A percentile compares a stretch with the other conserved stretches of the same genome.
Evolutionary conservation across 2,329 filamentous ascomycete genomes (phyloP).

Genomic region (Fusarium redolens): DNA sequence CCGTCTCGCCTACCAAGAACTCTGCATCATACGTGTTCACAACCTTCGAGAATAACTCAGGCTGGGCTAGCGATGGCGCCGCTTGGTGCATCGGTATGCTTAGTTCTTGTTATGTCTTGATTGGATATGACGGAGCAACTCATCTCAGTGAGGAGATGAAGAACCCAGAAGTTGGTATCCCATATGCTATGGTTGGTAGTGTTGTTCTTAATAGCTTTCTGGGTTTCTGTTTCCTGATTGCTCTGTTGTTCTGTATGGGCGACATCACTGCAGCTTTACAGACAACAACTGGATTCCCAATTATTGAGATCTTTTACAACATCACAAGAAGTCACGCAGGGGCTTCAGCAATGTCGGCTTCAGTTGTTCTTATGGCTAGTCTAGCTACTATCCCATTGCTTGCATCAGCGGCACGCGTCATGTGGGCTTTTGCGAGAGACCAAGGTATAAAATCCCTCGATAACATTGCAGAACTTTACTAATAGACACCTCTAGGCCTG

Average conservation of each 20-base stretch:
- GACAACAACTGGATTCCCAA: slow-evolving; percentile 14
- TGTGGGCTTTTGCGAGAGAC: slow-evolving; percentile 37
- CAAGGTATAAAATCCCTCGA: background rate
- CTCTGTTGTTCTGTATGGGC: slow-evolving; percentile 22
- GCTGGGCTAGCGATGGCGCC: slow-evolving; percentile 19
- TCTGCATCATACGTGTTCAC: slow-evolving; percentile 16
- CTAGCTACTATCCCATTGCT: slow-evolving; percentile 20
- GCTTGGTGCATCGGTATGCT: slow-evolving; percentile 34
- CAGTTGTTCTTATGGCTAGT: slow-evolving; percentile 13
- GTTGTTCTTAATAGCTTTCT: slow-evolving; percentile 18
- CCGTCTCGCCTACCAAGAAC: slow-evolving; percentile 13
- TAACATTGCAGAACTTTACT: too few species aligned
- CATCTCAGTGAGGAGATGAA: slow-evolving; percentile 35
- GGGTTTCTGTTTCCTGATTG: slow-evolving; percentile 18
- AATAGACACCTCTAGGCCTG: background rate
- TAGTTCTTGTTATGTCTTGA: slow-evolving; percentile 29
- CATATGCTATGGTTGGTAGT: slow-evolving; percentile 14
- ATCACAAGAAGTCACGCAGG: slow-evolving; percentile 1
- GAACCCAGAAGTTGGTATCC: slow-evolving; percentile 14
- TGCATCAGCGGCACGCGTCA: slow-evolving; percentile 17
- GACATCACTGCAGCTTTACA: background rate
- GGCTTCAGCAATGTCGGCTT: background rate
- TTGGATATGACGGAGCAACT: slow-evolving; percentile 29
- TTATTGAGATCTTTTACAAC: slow-evolving; percentile 25
- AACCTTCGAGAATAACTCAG: slow-evolving; percentile 25